Evolutionary conservation across 257 asterid species (phyloP).

Genomic region (Buddleja alternifolia): DNA sequence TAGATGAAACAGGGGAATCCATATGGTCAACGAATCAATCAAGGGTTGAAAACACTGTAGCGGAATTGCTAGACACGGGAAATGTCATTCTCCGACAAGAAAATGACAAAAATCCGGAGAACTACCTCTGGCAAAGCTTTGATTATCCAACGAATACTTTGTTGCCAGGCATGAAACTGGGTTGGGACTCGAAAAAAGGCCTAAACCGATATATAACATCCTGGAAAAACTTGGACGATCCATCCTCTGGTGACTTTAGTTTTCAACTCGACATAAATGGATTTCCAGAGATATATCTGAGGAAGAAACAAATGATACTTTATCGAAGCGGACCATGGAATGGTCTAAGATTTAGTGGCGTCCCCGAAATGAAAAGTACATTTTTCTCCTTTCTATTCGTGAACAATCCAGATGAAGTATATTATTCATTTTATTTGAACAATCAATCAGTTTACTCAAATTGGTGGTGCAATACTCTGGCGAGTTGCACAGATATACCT

Average conservation of each 20-base stretch:
- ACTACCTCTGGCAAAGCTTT: conserved; percentile 76
- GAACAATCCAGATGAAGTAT: conserved; percentile 38
- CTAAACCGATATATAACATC: conserved; percentile 57
- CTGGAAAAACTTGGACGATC: conserved; percentile 69
- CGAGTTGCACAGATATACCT: conserved; percentile 53
- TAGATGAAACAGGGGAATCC: conserved; percentile 40
- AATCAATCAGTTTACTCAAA: conserved; percentile 58
- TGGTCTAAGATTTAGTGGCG: conserved; percentile 85
- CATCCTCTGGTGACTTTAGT: conserved; percentile 71
- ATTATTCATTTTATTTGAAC: conserved; percentile 44
- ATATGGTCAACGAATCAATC: conserved; percentile 65
- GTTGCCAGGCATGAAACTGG: conserved; percentile 87
- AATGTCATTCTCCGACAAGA: conserved; percentile 58
- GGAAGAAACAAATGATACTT: not conserved
- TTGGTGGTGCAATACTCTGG: conserved; percentile 43
- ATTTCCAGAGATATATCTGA: conserved; percentile 62
- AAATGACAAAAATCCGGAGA: conserved; percentile 30
- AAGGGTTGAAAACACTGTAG: conserved; percentile 35
- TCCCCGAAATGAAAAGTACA: conserved; percentile 75
- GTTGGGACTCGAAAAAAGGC: conserved; percentile 83
- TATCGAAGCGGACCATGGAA: conserved; percentile 96
- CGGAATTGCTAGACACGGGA: conserved; percentile 62
- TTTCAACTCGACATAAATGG: conserved; percentile 62
- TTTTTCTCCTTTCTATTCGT: conserved; percentile 49
- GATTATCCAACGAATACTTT: conserved; percentile 81